Evolutionary conservation across 768 basidiomycete species (phyloP), one percentile per base, ranked within the genome.

Genomic region (Boletus sp.): DNA sequence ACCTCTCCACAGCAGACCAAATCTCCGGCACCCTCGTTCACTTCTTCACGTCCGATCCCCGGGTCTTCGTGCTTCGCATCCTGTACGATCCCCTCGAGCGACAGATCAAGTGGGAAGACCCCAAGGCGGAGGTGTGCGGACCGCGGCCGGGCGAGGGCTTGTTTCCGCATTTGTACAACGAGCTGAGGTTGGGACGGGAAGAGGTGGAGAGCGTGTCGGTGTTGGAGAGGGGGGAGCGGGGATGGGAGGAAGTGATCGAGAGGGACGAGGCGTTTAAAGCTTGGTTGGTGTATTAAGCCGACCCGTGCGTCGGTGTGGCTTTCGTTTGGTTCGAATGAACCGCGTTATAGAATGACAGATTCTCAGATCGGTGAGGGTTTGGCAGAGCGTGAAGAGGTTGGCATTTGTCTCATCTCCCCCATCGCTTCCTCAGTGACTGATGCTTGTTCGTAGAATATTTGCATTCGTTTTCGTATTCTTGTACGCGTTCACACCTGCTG

Each of bases 131-230:
- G 2, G 72, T 75, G 55, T 71, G 70, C 11, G 81, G 81, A 9
- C 71, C 75, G 17, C 63, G 77, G 4, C 76, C 78, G 4, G 76
- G 69, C 24, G 76, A 81, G 54, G 76, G 77, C 4, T 50, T 80
- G 52, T 85, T 83, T 55, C 83, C 83, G 1, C 84, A 85, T 60
- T 52, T 85, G 29, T 82, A 83, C 54, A 83, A 82, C 49, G 66
- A 70, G 7, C 55, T 77, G 14, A 70, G 61, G 47, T 58, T 85
- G 20, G 82, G 81, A 14, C 73, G 64, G 17, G 67, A 65, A 0
- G 79, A 83, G 61, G 68, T 84, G 2, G 78, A 83, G 46, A 74
- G 75, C 39, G 71, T 80, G 40, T 55, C 54, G 29, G 58, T 59
- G 32, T 63, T 71, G 59, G 61, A 71, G 52, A 70, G 59, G 37